phyloP scores from a whole-genome alignment of 805 yeast species.

The Saccharomycopsis fermentans region DNA sequence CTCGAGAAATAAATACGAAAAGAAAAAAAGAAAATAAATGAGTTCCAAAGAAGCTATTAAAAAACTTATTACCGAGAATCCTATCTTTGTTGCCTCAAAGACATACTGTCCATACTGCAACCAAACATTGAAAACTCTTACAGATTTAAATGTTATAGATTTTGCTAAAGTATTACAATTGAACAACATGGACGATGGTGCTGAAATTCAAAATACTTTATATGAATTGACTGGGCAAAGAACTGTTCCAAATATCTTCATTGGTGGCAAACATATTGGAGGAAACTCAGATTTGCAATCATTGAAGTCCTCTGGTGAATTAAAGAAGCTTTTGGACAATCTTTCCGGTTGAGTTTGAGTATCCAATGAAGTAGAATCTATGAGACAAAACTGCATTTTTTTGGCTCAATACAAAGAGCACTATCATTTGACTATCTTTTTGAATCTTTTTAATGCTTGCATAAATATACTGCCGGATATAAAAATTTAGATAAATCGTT shows the following conservation, averaged over 20 bases:
- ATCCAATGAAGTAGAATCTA: background rate
- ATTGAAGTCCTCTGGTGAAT: conserved; percentile 51
- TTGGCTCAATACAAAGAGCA: too few species aligned
- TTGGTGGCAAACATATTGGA: conserved; percentile 87
- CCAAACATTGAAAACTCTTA: conserved; percentile 33
- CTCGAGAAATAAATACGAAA: background rate
- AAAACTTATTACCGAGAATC: conserved; percentile 50
- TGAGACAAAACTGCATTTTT: too few species aligned
- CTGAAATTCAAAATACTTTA: conserved; percentile 72
- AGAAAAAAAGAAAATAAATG: background rate
- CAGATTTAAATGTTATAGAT: conserved; percentile 20
- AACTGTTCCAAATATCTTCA: conserved; percentile 89
- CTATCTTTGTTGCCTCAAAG: conserved; percentile 75
- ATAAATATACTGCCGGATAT: too few species aligned
- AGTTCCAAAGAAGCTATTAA: conserved; percentile 38
- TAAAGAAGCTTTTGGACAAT: conserved; percentile 31
- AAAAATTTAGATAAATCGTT: too few species aligned
- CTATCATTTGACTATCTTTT: too few species aligned
- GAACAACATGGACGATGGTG: conserved; percentile 56
- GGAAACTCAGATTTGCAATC: conserved; percentile 86
- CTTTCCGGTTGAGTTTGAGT: background rate
- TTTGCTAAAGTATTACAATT: conserved; percentile 29
- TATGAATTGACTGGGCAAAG: conserved; percentile 73
- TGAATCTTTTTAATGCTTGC: too few species aligned
- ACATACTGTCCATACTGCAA: conserved; percentile 61